phyloP scores from a whole-genome alignment of 1,284 basidiomycete genomes.

The Moesziomyces parantarcticus region DNA sequence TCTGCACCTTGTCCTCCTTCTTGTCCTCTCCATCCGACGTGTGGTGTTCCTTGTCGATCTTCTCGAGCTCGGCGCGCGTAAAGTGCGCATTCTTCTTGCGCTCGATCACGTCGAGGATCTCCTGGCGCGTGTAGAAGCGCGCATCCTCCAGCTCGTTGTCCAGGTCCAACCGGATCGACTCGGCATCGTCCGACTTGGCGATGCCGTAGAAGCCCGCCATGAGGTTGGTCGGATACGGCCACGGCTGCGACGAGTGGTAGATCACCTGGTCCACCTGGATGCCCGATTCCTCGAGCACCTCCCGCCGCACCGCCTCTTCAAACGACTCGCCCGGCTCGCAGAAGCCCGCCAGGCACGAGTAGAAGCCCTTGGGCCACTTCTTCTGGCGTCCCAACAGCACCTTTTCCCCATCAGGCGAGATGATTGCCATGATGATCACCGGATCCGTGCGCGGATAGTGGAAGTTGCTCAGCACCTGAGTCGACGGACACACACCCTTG shows the following conservation, averaged over 20 bases:
- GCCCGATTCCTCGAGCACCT: constrained; percentile 95
- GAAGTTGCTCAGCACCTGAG: constrained; percentile 55
- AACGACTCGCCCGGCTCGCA: constrained; percentile 73
- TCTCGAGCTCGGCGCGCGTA: constrained; percentile 74
- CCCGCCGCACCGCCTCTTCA: constrained; percentile 91
- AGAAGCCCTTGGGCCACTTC: constrained; percentile 71
- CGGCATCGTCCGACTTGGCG: constrained; percentile 50
- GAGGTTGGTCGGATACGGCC: constrained; percentile 80
- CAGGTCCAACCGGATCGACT: constrained; percentile 83
- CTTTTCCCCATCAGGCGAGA: constrained; percentile 80
- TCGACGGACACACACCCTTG: constrained; percentile 41
- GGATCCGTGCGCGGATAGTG: constrained; percentile 64
- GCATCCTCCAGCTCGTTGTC: constrained; percentile 98
- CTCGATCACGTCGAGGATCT: constrained; percentile 76
- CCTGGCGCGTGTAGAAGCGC: constrained; percentile 83
- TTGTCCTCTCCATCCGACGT: constrained; percentile 52
- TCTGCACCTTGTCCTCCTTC: constrained; percentile 51
- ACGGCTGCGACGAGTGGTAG: constrained; percentile 88
- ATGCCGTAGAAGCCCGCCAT: constrained; percentile 78
- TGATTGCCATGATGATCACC: constrained; percentile 91
- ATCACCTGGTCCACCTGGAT: constrained; percentile 82
- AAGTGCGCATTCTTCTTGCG: constrained; percentile 71
- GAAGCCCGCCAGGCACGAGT: constrained; percentile 66
- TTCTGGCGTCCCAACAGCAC: constrained; percentile 85
- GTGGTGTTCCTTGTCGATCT: constrained; percentile 71